Conservation (phyloP, 352 stramenopile genomes). For the Phytophthora litchii region DNA sequence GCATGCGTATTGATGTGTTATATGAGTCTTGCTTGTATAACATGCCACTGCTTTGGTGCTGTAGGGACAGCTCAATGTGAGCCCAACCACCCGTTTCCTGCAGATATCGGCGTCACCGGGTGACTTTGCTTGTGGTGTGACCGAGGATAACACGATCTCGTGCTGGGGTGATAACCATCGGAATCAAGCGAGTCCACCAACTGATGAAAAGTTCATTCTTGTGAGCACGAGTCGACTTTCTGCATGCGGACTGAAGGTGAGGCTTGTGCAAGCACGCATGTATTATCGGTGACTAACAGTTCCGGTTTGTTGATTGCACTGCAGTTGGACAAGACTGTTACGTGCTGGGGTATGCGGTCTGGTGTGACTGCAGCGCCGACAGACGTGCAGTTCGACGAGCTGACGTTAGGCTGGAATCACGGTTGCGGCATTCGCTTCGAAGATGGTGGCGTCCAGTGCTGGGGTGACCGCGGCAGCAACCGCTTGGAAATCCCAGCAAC, state of each 20-base stretch:
- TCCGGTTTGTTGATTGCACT: slow-evolving; percentile 11
- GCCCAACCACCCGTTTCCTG: slow-evolving; percentile 44
- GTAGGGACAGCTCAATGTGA: slow-evolving; percentile 60
- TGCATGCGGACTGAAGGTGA: slow-evolving; percentile 66
- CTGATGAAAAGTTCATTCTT: slow-evolving; percentile 55
- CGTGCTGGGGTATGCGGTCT: slow-evolving; percentile 76
- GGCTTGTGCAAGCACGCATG: neutral
- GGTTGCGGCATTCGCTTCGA: slow-evolving; percentile 72
- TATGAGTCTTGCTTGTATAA: slow-evolving; percentile 1
- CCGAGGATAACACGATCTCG: slow-evolving; percentile 45
- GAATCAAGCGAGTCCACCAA: slow-evolving; percentile 55
- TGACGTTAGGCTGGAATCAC: slow-evolving; percentile 77
- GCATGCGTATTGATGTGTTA: slow-evolving; percentile 1
- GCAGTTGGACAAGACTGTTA: slow-evolving; percentile 57
- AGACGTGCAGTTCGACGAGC: slow-evolving; percentile 65
- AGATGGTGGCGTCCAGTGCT: slow-evolving; percentile 68
- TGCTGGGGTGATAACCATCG: slow-evolving; percentile 85
- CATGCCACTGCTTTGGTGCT: neutral
- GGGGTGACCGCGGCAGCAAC: slow-evolving; percentile 55
- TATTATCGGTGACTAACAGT: slow-evolving; percentile 8
- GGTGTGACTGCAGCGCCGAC: slow-evolving; percentile 61
- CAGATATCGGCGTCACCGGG: slow-evolving; percentile 71
- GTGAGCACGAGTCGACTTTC: slow-evolving; percentile 72
- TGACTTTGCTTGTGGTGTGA: slow-evolving; percentile 74
- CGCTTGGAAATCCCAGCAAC: slow-evolving; percentile 52